Conservation (phyloP, 106 monocot genomes). For the Cymbidium sinense region DNA sequence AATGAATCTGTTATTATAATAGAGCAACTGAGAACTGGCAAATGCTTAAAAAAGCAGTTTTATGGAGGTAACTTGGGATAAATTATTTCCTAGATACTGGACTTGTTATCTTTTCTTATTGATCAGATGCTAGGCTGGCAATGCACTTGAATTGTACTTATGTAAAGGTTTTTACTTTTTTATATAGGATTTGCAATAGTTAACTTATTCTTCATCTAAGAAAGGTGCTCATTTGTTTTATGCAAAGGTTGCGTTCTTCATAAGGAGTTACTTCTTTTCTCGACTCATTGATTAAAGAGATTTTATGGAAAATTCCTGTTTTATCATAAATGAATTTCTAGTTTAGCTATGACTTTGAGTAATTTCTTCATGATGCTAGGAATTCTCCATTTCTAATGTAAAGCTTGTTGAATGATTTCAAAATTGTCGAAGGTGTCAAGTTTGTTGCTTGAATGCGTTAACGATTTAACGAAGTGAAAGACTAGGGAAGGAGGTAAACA, state of each 20-base stretch:
- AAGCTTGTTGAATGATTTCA: not conserved
- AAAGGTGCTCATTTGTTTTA: not conserved
- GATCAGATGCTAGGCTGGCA: no score
- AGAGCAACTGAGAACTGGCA: not conserved
- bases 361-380: not conserved
- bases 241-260: not conserved
- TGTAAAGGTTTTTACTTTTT: not conserved
- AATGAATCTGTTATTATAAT: not conserved
- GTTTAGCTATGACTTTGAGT: not conserved
- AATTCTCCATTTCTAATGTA: not conserved
- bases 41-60: not conserved
- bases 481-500: not conserved
- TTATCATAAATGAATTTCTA: not conserved
- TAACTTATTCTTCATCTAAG: not conserved
- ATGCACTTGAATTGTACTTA: not conserved
- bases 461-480: not conserved
- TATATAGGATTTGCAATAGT: not conserved
- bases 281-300: not conserved
- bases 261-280: not conserved
- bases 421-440: not conserved
- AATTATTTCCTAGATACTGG: not conserved
- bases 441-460: not conserved
- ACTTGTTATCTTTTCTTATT: no score
- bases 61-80: not conserved
- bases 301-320: not conserved